phyloP scores from a whole-genome alignment of 148 eudicot species.

The Amaranthus cruentus region DNA sequence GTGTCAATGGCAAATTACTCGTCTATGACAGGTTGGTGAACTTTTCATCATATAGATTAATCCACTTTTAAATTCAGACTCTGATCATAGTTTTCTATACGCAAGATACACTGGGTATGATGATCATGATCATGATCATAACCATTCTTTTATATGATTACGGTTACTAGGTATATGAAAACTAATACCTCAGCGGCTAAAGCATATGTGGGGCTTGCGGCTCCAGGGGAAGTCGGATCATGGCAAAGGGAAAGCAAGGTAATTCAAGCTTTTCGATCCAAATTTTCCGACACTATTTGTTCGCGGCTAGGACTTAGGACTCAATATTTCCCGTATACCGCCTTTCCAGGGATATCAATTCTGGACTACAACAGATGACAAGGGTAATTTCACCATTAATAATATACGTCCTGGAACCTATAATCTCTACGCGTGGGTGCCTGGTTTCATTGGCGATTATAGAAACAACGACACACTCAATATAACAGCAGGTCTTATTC shows the following conservation, averaged over 20 bases:
- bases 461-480: constrained; percentile 23
- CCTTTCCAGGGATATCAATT: constrained; percentile 53
- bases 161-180: constrained; percentile 28
- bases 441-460: constrained; percentile 58
- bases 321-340: neutral
- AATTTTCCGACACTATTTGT: neutral
- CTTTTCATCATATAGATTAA: neutral
- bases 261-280: neutral
- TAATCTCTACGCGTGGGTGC: constrained; percentile 45
- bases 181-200: constrained; percentile 30
- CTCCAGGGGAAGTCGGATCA: constrained; percentile 53
- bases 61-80: too few species aligned
- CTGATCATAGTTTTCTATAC: too few species aligned
- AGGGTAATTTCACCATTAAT: constrained; percentile 41
- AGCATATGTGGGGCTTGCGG: constrained; percentile 50
- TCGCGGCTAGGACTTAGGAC: neutral
- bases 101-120: too few species aligned
- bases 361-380: constrained; percentile 49
- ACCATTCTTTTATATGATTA: neutral
- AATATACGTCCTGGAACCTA: constrained; percentile 45
- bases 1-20: constrained; percentile 46
- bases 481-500: constrained; percentile 28
- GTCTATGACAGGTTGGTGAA: constrained; percentile 52
- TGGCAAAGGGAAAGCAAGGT: constrained; percentile 73
- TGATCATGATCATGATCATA: too few species aligned